Base-by-base conservation (phyloP, 1,284 basidiomycete genomes). In the Pseudozyma hubeiensis region DNA sequence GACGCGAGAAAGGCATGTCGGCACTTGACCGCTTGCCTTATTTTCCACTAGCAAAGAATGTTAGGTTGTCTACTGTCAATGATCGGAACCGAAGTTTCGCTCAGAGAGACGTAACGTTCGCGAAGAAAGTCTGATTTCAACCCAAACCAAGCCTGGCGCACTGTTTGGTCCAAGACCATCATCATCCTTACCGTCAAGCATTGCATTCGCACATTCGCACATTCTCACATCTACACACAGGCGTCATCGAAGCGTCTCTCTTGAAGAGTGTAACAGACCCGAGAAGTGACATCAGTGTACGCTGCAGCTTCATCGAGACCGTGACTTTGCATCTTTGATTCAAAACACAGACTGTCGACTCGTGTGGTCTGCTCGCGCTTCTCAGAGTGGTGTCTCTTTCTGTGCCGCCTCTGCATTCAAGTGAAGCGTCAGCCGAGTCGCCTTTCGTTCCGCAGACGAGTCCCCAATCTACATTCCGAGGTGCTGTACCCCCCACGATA, bases 331-430 rank as follows among this genome's bases (percentile, higher is more conserved):
- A 56, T 53, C 45, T 19, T 40, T 40, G 39, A 39, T 19, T 39
- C 35, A 31, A 53, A 31, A 31, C 33, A 14, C 16, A 14, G 16
- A 9, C 30, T 7, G 45, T 54, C 47, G 56, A 30, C 33, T 48
- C 43, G 50, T 58, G 64, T 61, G 45, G 58, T 53, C 51, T 67
- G 58, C 53, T 37, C 41, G 44, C 43, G 44, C 40, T 24, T 53
- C 53, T 24, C 24, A 24, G 24, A 24, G 24, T 24, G 2, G 24
- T 24, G 24, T 24, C 24, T 24, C 24, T 24, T 24, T 24, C 24
- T 24, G 24, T 24, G 24, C 24, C 24, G 24, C 24, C 24, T 24
- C 24, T 24, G 24, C 24, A 24, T 24, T 24, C 24, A 24, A 24
- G 24, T 37, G 35, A 14, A 37, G 35, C 35, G 35, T 37, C 35